These are phyloP conservation scores for Sclerospora graminicola DNA, from an alignment of 352 stramenopile genomes.

Conservation along the genomic window DNA sequence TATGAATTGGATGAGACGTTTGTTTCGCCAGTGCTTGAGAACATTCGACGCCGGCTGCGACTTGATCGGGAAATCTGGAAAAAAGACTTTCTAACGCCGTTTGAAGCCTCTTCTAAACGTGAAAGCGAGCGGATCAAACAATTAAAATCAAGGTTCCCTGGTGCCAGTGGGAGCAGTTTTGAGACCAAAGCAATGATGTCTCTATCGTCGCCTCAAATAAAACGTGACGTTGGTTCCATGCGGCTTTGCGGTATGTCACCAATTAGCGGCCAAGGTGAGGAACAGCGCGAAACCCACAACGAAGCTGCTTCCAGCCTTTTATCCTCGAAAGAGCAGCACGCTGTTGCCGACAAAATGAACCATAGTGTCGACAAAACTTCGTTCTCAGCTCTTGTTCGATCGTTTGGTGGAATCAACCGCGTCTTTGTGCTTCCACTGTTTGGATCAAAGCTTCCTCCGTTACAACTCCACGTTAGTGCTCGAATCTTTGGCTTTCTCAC, in stretches of 20 bases:
- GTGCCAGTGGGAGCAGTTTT: background rate
- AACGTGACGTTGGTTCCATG: conserved; percentile 6
- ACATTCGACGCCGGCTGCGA: conserved; percentile 41
- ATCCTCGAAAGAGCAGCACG: conserved; percentile 10
- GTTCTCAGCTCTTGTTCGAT: conserved; percentile 15
- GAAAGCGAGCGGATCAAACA: conserved; percentile 42
- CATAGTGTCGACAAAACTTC: conserved; percentile 4
- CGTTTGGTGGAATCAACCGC: conserved; percentile 7
- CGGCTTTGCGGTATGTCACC: conserved; percentile 13
- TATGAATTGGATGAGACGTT: conserved; percentile 44
- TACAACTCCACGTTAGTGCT: conserved; percentile 50
- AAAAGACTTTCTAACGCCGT: conserved; percentile 49
- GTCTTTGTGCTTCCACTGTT: conserved; percentile 74
- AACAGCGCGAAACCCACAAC: conserved; percentile 3
- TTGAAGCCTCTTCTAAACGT: conserved; percentile 41
- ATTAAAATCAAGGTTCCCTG: conserved; percentile 33
- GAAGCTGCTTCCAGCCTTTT: background rate
- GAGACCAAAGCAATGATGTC: conserved; percentile 11
- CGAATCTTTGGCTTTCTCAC: conserved; percentile 65
- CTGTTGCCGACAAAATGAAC: background rate
- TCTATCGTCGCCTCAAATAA: conserved; percentile 13
- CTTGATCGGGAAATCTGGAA: conserved; percentile 63
- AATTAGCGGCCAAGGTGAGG: conserved; percentile 7
- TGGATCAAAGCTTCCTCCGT: conserved; percentile 37
- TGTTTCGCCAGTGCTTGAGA: conserved; percentile 47